Base-by-base conservation (phyloP, 2,329 filamentous ascomycete species). In the Colletotrichum melonis region DNA sequence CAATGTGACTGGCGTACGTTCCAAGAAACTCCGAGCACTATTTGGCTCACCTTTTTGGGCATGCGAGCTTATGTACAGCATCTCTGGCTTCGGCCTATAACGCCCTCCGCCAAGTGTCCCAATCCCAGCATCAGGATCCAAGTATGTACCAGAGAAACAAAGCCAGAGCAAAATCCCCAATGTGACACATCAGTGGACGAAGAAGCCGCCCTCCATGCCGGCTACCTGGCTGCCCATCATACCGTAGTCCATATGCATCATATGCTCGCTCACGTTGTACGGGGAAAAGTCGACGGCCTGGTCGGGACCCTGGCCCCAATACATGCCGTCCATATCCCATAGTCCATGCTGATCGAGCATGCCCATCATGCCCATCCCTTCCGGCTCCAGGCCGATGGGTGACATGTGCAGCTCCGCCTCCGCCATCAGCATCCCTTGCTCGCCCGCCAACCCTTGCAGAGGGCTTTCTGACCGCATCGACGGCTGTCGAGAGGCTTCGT, bases 271-370 rank as follows among this genome's bases (percentile, higher is more conserved):
- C 62, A 79, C 78, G 28, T 76, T 75, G 63, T 80, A 81, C 56
- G 77, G 72, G 46, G 74, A 66, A 68, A 75, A 71, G 68, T 77
- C 75, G 32, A 77, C 70, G 30, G 66, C 69, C 55, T 22, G 73
- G 74, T 86, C 85, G 9, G 84, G 81, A 35, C 84, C 78, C 63
- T 82, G 82, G 52, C 84, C 82, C 88, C 88, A 90, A 76, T 85
- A 84, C 87, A 89, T 88, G 72, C 87, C 88, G 76, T 90, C 88
- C 9, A 89, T 80, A 78, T 90, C 88, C 87, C 88, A 89, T 12
- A 89, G 81, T 9, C 86, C 86, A 56, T 88, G 85, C 77, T 89
- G 86, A 76, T 89, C 87, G 30, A 89, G 80, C 78, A 89, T 83
- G 74, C 84, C 82, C 84, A 89, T 86, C 80, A 89, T 87, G 74